A percentile compares a stretch with the other conserved stretches of the same genome.
These are phyloP conservation scores for Cercis canadensis DNA, from an alignment of 306 rosid species.

Conservation along the genomic window DNA sequence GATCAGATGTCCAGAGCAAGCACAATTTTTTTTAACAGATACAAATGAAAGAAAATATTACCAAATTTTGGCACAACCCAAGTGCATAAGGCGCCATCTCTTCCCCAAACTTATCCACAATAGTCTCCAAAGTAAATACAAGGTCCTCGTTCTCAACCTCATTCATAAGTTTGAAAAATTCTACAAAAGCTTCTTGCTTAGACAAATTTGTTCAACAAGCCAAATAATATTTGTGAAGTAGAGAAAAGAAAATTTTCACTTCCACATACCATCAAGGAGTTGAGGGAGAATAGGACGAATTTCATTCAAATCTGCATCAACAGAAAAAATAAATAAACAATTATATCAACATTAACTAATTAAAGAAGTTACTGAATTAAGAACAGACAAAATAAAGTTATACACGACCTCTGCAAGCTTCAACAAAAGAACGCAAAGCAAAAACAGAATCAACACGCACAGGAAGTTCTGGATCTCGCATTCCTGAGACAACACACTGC, in stretches of 20 bases:
- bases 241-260: constrained; percentile 15
- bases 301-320: constrained; percentile 81
- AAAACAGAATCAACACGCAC: constrained; percentile 98
- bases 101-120: constrained; percentile 97
- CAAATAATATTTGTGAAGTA: constrained; percentile 12
- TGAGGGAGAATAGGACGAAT: constrained; percentile 92
- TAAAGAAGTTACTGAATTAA: constrained; percentile 14
- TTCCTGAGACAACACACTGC: constrained; percentile 87
- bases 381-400: neutral
- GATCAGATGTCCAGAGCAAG: constrained; percentile 11
- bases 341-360: neutral
- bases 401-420: constrained; percentile 81
- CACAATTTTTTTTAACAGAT: constrained; percentile 9
- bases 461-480: constrained; percentile 93
- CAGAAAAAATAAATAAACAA: constrained; percentile 11
- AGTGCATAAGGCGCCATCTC: constrained; percentile 98
- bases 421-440: constrained; percentile 91
- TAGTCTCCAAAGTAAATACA: constrained; percentile 95
- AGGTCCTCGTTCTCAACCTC: constrained; percentile 99
- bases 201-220: constrained; percentile 34
- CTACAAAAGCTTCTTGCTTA: constrained; percentile 47
- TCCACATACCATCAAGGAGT: constrained; percentile 87
- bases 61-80: constrained; percentile 93
- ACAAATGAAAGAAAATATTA: constrained; percentile 39
- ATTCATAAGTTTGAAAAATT: constrained; percentile 94